phyloP scores from a whole-genome alignment of 805 yeast genomes.

The Lipomyces lipofer region DNA sequence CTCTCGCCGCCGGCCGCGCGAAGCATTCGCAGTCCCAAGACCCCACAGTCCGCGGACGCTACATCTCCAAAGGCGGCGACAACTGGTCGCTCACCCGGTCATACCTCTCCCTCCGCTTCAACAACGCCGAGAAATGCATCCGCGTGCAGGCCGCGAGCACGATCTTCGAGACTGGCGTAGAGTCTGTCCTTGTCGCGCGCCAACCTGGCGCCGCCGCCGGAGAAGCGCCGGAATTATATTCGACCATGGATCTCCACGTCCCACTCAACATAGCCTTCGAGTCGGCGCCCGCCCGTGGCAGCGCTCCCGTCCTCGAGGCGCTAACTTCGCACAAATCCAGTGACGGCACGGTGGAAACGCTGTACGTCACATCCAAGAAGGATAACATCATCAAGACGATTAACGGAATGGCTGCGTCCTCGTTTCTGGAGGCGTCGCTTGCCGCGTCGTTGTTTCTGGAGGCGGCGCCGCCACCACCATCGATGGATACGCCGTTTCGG shows the following conservation, averaged over 20 bases:
- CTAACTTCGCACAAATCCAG: conserved; percentile 2
- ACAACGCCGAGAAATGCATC: conserved; percentile 1
- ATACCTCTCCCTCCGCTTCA: conserved; percentile 15
- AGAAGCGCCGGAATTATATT: conserved; percentile 15
- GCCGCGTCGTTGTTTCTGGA: conserved; percentile 27
- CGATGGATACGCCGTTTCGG: conserved; percentile 9
- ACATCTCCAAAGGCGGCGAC: conserved; percentile 23
- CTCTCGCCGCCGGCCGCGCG: conserved; percentile 1
- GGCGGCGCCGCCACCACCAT: conserved; percentile 23
- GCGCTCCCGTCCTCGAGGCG: conserved; percentile 17
- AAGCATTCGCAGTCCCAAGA: neutral
- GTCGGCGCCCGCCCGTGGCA: neutral
- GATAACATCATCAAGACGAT: conserved; percentile 63
- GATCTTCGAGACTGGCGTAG: conserved; percentile 28
- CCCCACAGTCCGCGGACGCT: conserved; percentile 18
- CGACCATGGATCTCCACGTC: conserved; percentile 13
- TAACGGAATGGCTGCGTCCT: conserved; percentile 58
- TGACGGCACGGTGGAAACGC: conserved; percentile 28
- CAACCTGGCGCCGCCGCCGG: conserved; percentile 1
- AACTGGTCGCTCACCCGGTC: conserved; percentile 18
- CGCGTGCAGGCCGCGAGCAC: conserved; percentile 26
- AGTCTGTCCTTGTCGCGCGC: conserved; percentile 13
- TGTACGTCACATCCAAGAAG: conserved; percentile 50
- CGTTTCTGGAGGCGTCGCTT: conserved; percentile 46
- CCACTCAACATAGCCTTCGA: conserved; percentile 20